A percentile compares a stretch with the other conserved stretches of the same genome.
phyloP scores from a whole-genome alignment of 805 yeast species.

The Maudiozyma pseudohumilis region DNA sequence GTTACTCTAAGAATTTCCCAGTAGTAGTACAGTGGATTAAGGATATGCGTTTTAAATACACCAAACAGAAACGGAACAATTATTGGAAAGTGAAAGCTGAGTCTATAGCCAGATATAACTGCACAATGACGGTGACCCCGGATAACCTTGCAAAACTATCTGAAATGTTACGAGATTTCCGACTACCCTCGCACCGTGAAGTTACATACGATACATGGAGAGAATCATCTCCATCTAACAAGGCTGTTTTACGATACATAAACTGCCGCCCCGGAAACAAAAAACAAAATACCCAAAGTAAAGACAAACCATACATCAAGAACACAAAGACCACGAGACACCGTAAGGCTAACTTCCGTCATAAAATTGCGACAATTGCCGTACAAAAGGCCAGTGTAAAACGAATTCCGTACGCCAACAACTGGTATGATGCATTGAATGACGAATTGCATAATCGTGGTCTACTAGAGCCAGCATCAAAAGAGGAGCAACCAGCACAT shows the following conservation, averaged over 20 bases:
- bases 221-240: slow-evolving; percentile 5
- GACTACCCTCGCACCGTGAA: background rate
- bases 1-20: slow-evolving; percentile 11
- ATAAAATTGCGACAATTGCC: slow-evolving; percentile 16
- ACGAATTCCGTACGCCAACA: slow-evolving; percentile 26
- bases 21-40: slow-evolving; percentile 20
- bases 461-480: slow-evolving; percentile 3
- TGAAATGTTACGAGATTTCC: slow-evolving; percentile 1
- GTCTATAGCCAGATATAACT: slow-evolving; percentile 21
- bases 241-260: slow-evolving; percentile 13
- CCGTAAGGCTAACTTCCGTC: slow-evolving; percentile 12
- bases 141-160: background rate
- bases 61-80: slow-evolving; percentile 10
- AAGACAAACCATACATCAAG: background rate
- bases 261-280: slow-evolving; percentile 16
- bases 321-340: slow-evolving; percentile 1
- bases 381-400: slow-evolving; percentile 23
- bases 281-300: background rate
- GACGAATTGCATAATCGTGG: slow-evolving; percentile 24
- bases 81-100: slow-evolving; percentile 20
- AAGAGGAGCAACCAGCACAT: background rate
- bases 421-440: slow-evolving; percentile 25
- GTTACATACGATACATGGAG: slow-evolving; percentile 12
- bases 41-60: slow-evolving; percentile 5
- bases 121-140: background rate